These are phyloP conservation scores for Debaryomyces sp. DNA, from an alignment of 1,139 yeast genomes.

Conservation along the genomic window DNA sequence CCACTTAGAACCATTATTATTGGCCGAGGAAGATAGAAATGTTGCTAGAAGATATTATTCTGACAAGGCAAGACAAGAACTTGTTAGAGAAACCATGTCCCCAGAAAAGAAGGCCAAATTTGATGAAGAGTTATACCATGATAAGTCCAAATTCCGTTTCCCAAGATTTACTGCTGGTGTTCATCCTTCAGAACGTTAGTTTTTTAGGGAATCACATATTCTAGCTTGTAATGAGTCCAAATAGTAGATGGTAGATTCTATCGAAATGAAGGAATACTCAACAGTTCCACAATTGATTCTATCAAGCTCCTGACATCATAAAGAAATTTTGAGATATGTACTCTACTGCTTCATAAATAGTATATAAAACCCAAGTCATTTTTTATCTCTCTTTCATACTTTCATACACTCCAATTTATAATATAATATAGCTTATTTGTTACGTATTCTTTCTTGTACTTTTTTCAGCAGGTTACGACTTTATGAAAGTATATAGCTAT, in stretches of 20 bases:
- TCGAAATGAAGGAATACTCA: neutral
- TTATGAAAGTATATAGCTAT: too few species aligned
- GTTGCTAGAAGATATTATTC: constrained; percentile 72
- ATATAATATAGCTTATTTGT: neutral
- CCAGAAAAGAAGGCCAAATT: constrained; percentile 43
- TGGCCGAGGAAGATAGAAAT: constrained; percentile 84
- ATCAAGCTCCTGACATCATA: neutral
- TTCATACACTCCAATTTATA: constrained; percentile 4
- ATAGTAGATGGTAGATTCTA: neutral
- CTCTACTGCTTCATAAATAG: constrained; percentile 4
- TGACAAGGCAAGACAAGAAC: constrained; percentile 67
- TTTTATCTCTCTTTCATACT: constrained; percentile 2
- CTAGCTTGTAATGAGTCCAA: neutral
- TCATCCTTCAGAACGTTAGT: constrained; percentile 37
- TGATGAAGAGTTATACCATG: constrained; percentile 48
- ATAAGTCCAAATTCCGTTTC: constrained; percentile 49
- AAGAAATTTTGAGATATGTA: neutral
- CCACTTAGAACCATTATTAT: constrained; percentile 69
- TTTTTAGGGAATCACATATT: neutral
- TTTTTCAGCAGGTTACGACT: neutral
- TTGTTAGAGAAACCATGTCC: constrained; percentile 47
- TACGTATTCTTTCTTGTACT: neutral
- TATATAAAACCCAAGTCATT: constrained; percentile 3
- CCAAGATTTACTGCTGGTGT: constrained; percentile 49
- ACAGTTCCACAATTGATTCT: neutral